phyloP scores from a whole-genome alignment of 805 yeast genomes.

The Cyberlindnera veronae region DNA sequence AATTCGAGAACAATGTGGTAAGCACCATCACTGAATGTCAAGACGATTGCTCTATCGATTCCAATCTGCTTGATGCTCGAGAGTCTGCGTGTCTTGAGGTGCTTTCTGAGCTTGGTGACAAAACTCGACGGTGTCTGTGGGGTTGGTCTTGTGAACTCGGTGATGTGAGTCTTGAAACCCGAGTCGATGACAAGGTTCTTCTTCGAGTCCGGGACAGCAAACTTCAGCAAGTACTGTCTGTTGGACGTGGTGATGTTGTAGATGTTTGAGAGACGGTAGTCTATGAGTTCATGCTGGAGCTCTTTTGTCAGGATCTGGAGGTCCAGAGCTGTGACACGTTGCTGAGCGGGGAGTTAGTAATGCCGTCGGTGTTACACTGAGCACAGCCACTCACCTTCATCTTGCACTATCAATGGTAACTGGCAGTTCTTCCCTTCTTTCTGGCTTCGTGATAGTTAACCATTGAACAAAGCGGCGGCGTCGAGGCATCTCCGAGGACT shows the following conservation, averaged over 20 bases:
- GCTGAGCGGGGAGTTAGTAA: too few species aligned
- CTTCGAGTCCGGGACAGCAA: constrained; percentile 80
- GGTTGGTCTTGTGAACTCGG: constrained; percentile 77
- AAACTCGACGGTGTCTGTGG: constrained; percentile 83
- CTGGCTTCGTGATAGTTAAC: too few species aligned
- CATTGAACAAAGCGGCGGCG: too few species aligned
- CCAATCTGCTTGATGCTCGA: constrained; percentile 71
- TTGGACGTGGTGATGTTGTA: constrained; percentile 72
- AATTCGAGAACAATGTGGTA: constrained; percentile 81
- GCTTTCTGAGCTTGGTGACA: constrained; percentile 82
- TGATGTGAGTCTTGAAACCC: constrained; percentile 76
- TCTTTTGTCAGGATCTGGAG: constrained; percentile 69
- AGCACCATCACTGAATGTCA: constrained; percentile 81
- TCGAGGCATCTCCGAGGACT: too few species aligned
- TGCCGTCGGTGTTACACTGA: too few species aligned
- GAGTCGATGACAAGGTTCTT: constrained; percentile 74
- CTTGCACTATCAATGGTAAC: too few species aligned
- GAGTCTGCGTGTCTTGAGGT: constrained; percentile 74
- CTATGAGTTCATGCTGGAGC: constrained; percentile 50
- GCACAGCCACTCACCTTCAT: constrained; percentile 9
- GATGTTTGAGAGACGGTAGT: constrained; percentile 76
- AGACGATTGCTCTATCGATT: constrained; percentile 77
- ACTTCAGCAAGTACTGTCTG: constrained; percentile 74
- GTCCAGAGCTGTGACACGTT: constrained; percentile 83
- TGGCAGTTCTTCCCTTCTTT: neutral